Percentiles rank a stretch among this genome's conserved stretches.
Conservation (phyloP, 2,329 filamentous ascomycete species). For the Diaporthe nobilis region DNA sequence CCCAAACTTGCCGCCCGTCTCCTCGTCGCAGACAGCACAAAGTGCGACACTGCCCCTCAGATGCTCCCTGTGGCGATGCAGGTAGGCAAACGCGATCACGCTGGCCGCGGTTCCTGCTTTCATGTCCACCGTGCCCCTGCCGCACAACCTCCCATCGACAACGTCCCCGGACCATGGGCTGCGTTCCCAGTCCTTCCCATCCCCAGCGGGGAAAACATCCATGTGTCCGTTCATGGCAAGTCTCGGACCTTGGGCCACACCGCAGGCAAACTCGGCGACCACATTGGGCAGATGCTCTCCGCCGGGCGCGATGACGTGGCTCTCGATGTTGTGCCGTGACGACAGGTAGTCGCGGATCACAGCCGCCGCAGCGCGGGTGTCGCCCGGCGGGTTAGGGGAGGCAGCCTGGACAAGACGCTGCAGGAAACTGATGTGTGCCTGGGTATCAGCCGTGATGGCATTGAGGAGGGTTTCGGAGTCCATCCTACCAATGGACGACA, state of each 20-base stretch:
- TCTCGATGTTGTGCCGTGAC: constrained; percentile 43
- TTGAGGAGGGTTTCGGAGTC: constrained; percentile 40
- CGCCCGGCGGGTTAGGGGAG: constrained; percentile 56
- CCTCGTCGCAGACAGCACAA: constrained; percentile 56
- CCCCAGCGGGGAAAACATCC: constrained; percentile 56
- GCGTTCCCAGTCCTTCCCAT: constrained; percentile 51
- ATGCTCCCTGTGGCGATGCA: constrained; percentile 45
- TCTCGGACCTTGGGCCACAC: constrained; percentile 45
- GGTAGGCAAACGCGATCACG: constrained; percentile 55
- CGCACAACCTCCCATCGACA: constrained; percentile 51
- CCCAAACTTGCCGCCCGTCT: constrained; percentile 55
- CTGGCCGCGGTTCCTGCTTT: constrained; percentile 58
- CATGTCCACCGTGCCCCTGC: constrained; percentile 59
- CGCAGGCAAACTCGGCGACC: constrained; percentile 49
- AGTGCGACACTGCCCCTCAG: constrained; percentile 47
- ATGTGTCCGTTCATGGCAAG: constrained; percentile 59
- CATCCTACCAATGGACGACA: constrained; percentile 9
- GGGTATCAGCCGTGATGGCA: constrained; percentile 33
- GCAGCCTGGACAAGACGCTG: constrained; percentile 50
- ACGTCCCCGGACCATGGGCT: constrained; percentile 55
- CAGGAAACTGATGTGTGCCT: constrained; percentile 30
- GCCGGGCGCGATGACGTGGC: constrained; percentile 49
- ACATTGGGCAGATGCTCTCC: constrained; percentile 51
- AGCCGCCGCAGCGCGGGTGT: constrained; percentile 52
- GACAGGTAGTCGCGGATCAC: constrained; percentile 51